Evolutionary conservation across 495 filamentous ascomycete genomes (phyloP).

Genomic region (Xylaria cubensis): DNA sequence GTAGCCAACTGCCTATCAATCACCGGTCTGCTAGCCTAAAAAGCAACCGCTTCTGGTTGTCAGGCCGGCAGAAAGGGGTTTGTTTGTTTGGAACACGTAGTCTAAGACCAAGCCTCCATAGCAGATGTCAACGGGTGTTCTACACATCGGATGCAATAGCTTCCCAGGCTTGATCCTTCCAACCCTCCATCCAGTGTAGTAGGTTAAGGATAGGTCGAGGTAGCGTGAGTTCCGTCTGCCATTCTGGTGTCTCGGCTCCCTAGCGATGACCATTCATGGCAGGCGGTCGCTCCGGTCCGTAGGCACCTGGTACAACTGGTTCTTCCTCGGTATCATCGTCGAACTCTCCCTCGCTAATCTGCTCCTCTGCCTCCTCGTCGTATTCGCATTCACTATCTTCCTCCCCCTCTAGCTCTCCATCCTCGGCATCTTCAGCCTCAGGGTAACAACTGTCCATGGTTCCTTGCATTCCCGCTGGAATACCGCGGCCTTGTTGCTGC

Average conservation of each 20-base stretch:
- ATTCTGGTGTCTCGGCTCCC: conserved; percentile 33
- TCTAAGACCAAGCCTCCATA: background rate
- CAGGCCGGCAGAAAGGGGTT: conserved; percentile 1
- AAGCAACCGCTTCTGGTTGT: conserved; percentile 9
- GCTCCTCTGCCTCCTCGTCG: conserved; percentile 56
- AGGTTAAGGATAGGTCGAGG: conserved; percentile 22
- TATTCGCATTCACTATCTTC: conserved; percentile 67
- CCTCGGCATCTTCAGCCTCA: conserved; percentile 56
- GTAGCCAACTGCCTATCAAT: conserved; percentile 27
- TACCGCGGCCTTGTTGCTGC: conserved; percentile 86
- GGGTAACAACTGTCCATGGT: conserved; percentile 61
- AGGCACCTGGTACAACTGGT: conserved; percentile 39
- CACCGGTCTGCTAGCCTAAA: background rate
- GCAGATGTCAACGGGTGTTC: conserved; percentile 1
- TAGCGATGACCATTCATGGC: conserved; percentile 47
- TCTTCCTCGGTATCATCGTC: conserved; percentile 49
- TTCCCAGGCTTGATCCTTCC: conserved; percentile 12
- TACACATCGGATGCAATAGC: conserved; percentile 16
- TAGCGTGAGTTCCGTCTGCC: conserved; percentile 27
- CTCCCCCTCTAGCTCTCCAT: conserved; percentile 79
- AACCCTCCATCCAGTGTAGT: conserved; percentile 25
- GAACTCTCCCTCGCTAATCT: conserved; percentile 50
- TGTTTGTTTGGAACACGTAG: background rate
- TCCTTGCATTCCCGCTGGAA: conserved; percentile 62
- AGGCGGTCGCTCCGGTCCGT: conserved; percentile 45